Evolutionary conservation across 768 basidiomycete genomes (phyloP).

Genomic region (Mycena capillaripes): DNA sequence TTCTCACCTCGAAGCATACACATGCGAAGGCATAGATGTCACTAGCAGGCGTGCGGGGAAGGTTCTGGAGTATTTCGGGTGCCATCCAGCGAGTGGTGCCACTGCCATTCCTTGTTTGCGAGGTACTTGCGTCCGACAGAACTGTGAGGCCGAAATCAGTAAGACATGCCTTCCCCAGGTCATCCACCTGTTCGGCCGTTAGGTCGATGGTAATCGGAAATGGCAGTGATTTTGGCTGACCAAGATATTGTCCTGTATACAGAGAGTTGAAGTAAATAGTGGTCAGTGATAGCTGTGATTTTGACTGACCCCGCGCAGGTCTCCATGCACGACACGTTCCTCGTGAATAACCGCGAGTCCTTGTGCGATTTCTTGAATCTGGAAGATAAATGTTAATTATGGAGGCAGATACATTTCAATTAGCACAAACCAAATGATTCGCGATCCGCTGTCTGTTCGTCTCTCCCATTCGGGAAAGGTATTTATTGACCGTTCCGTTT

Average conservation of each 20-base stretch:
- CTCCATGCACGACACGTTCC: constrained; percentile 34
- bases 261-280: neutral
- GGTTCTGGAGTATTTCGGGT: constrained; percentile 24
- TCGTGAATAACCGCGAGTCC: constrained; percentile 35
- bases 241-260: too few relatives aligned
- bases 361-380: constrained; percentile 38
- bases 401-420: too few relatives aligned
- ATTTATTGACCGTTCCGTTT: constrained; percentile 41
- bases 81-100: constrained; percentile 38
- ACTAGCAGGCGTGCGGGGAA: constrained; percentile 9
- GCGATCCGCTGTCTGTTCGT: constrained; percentile 1
- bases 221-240: constrained; percentile 25
- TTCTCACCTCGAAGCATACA: constrained; percentile 26
- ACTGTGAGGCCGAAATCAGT: constrained; percentile 38
- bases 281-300: too few relatives aligned
- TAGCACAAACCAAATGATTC: constrained; percentile 26
- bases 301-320: constrained; percentile 35
- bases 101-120: constrained; percentile 17
- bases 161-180: constrained; percentile 3
- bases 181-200: too few relatives aligned
- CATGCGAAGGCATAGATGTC: constrained; percentile 34
- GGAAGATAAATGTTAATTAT: too few relatives aligned
- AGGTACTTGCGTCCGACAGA: constrained; percentile 20
- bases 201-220: too few relatives aligned
- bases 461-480: constrained; percentile 31